These are phyloP conservation scores for Mycocentrospora acerina DNA, from an alignment of 2,329 filamentous ascomycete species.

Conservation along the genomic window DNA sequence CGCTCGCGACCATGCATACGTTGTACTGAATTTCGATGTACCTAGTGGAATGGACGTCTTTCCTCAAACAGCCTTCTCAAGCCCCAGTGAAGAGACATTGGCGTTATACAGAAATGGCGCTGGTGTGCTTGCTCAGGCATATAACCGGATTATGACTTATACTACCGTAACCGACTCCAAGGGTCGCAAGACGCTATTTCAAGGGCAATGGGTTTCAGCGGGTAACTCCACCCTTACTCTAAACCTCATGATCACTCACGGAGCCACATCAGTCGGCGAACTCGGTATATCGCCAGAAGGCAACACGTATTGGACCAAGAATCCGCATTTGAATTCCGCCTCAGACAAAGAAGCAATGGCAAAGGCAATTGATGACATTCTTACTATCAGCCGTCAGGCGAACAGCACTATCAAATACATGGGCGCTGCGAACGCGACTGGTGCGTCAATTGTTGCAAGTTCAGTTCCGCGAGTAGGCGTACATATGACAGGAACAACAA, in stretches of 20 bases:
- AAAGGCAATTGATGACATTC: constrained; percentile 47
- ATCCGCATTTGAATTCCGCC: constrained; percentile 53
- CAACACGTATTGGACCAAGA: constrained; percentile 45
- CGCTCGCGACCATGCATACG: constrained; percentile 28
- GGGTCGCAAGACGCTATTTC: constrained; percentile 24
- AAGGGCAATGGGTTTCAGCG: constrained; percentile 46
- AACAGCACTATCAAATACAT: constrained; percentile 16
- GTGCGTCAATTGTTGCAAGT: constrained; percentile 42
- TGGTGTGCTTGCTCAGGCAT: constrained; percentile 45
- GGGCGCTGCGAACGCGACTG: constrained; percentile 35
- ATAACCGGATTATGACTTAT: constrained; percentile 48
- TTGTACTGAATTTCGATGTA: constrained; percentile 14
- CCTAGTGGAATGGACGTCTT: constrained; percentile 12
- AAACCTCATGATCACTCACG: constrained; percentile 18
- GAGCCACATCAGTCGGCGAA: constrained; percentile 17
- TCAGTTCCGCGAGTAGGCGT: too few relatives aligned
- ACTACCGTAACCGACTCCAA: constrained; percentile 42
- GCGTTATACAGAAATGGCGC: constrained; percentile 17
- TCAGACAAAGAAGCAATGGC: constrained; percentile 33
- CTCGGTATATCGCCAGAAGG: constrained; percentile 25
- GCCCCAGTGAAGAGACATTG: constrained; percentile 13
- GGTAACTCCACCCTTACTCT: constrained; percentile 16
- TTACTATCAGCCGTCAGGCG: constrained; percentile 24
- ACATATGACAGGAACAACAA: constrained; percentile 42
- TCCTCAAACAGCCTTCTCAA: constrained; percentile 7